phyloP scores from a whole-genome alignment of 2,329 filamentous ascomycete genomes.

The Metarhizium robertsii region DNA sequence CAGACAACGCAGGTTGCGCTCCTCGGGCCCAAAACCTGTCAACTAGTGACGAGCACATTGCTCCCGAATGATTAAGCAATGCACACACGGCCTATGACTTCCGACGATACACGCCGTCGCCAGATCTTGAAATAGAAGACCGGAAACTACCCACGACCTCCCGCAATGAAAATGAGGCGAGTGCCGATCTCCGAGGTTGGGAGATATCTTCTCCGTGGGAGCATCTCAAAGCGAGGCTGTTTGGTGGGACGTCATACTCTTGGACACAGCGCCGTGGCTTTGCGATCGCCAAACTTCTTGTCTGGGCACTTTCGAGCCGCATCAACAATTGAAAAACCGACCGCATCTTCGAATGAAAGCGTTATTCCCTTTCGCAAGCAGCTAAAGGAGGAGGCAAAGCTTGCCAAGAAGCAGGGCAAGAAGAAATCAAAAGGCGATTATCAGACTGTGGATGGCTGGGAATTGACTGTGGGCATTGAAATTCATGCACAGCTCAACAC shows the following conservation, averaged over 20 bases:
- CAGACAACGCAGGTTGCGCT: background rate
- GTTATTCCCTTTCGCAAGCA: conserved; percentile 57
- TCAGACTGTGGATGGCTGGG: conserved; percentile 63
- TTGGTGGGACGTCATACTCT: background rate
- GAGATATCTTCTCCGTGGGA: conserved; percentile 5
- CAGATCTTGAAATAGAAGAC: background rate
- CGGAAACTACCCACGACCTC: background rate
- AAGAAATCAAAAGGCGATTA: conserved; percentile 35
- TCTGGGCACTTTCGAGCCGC: background rate
- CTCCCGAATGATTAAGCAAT: background rate
- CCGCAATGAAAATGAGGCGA: conserved; percentile 1
- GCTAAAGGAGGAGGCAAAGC: conserved; percentile 61
- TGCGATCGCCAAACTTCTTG: background rate
- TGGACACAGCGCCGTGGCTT: background rate
- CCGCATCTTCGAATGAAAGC: conserved; percentile 11
- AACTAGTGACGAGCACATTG: background rate
- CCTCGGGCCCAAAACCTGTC: background rate
- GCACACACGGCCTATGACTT: background rate
- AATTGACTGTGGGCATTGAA: conserved; percentile 91
- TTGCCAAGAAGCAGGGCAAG: conserved; percentile 55
- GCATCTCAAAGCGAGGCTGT: conserved; percentile 4
- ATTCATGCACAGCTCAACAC: conserved; percentile 96
- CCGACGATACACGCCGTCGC: background rate
- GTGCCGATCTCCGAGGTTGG: conserved; percentile 1
- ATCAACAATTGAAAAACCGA: conserved; percentile 7